phyloP scores from a whole-genome alignment of 495 filamentous ascomycete genomes.

The Mytilinidion resinicola region DNA sequence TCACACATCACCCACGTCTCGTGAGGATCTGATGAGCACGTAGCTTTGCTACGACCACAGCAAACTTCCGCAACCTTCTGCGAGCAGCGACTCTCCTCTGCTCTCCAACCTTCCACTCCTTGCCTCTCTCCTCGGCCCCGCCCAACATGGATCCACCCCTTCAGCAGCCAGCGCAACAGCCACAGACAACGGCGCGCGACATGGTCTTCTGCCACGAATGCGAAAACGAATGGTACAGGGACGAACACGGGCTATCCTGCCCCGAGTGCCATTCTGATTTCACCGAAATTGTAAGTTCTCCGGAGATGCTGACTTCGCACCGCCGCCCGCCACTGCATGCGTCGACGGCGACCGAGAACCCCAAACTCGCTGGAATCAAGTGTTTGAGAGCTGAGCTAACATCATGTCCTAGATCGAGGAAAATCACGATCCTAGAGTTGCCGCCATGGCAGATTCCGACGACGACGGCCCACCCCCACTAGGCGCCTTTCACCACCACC shows the following conservation, averaged over 20 bases:
- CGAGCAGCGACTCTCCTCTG: too few species aligned
- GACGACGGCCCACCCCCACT: conserved; percentile 48
- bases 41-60: too few species aligned
- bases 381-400: neutral
- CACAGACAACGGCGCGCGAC: conserved; percentile 14
- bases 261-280: conserved; percentile 73
- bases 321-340: too few species aligned
- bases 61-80: too few species aligned
- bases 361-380: neutral
- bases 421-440: conserved; percentile 35
- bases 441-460: conserved; percentile 51
- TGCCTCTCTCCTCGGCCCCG: neutral
- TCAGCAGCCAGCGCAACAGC: conserved; percentile 6
- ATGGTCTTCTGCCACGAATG: conserved; percentile 79
- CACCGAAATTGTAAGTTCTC: conserved; percentile 67
- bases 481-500: conserved; percentile 28
- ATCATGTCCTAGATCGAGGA: conserved; percentile 33
- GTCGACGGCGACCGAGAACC: neutral
- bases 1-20: neutral
- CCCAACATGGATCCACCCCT: neutral
- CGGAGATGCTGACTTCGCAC: too few species aligned
- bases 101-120: neutral
- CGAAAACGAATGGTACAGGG: conserved; percentile 67
- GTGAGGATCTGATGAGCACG: neutral
- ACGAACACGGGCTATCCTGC: conserved; percentile 61